Evolutionary conservation across 768 basidiomycete species (phyloP).

Genomic region (Amanita phalloides): DNA sequence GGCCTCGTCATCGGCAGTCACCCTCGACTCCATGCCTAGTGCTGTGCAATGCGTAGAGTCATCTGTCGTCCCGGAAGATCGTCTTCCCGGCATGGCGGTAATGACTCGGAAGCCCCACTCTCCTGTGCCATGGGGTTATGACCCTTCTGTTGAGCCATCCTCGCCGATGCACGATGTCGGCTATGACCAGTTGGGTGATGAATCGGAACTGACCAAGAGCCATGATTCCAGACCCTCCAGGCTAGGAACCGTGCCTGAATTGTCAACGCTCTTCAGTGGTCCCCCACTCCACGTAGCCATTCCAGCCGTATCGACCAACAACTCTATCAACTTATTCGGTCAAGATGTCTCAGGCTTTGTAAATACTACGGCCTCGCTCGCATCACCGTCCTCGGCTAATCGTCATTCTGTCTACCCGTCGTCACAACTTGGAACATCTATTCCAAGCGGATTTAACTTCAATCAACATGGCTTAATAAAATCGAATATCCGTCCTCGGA

Average conservation of each 20-base stretch:
- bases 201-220: slow-evolving; percentile 41
- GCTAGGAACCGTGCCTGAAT: slow-evolving; percentile 37
- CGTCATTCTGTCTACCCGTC: slow-evolving; percentile 21
- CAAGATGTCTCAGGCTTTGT: slow-evolving; percentile 38
- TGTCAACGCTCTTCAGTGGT: slow-evolving; percentile 9
- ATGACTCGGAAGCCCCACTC: neutral
- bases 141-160: neutral
- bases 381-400: slow-evolving; percentile 26
- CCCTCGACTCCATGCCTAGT: neutral
- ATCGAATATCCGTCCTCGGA: slow-evolving; percentile 50
- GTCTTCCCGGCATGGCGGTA: neutral
- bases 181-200: slow-evolving; percentile 15
- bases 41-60: neutral
- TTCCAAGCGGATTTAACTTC: slow-evolving; percentile 35
- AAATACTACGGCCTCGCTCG: slow-evolving; percentile 35
- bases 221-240: slow-evolving; percentile 43
- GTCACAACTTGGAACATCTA: slow-evolving; percentile 38
- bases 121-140: neutral
- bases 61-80: neutral
- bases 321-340: slow-evolving; percentile 17
- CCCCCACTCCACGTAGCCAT: slow-evolving; percentile 35
- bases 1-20: neutral
- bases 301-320: slow-evolving; percentile 25
- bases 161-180: neutral
- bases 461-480: slow-evolving; percentile 52